Conservation (phyloP, 768 basidiomycete genomes). For the Termitomyces sp. region DNA sequence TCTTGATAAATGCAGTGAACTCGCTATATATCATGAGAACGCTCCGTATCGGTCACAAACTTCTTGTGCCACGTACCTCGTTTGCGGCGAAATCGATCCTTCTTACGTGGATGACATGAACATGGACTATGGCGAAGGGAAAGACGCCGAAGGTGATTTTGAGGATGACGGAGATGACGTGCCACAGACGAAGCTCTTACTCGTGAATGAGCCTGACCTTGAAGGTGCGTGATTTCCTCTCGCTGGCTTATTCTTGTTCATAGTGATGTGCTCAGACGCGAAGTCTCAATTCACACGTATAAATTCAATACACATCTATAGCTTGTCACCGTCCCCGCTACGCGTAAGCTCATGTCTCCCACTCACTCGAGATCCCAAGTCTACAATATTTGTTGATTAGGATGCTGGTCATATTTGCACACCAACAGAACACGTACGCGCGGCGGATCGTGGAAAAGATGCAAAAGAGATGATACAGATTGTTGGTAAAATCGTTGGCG, state of each 20-base stretch:
- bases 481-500: slow-evolving; percentile 49
- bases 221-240: slow-evolving; percentile 47
- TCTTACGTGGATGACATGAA: slow-evolving; percentile 32
- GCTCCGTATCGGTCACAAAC: slow-evolving; percentile 39
- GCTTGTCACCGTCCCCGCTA: slow-evolving; percentile 64
- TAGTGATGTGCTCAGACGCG: slow-evolving; percentile 41
- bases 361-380: background rate
- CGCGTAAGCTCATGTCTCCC: slow-evolving; percentile 40
- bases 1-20: slow-evolving; percentile 44
- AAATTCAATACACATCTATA: slow-evolving; percentile 65
- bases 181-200: slow-evolving; percentile 45
- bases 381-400: slow-evolving; percentile 24
- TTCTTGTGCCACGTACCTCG: slow-evolving; percentile 66
- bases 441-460: slow-evolving; percentile 38
- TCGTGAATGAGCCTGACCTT: slow-evolving; percentile 64
- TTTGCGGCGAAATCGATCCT: slow-evolving; percentile 54
- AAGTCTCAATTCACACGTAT: slow-evolving; percentile 52
- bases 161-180: slow-evolving; percentile 44
- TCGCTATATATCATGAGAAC: slow-evolving; percentile 55
- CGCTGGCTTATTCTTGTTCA: background rate
- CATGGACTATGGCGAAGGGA: slow-evolving; percentile 37
- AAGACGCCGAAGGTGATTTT: slow-evolving; percentile 28
- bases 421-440: slow-evolving; percentile 37
- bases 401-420: slow-evolving; percentile 46
- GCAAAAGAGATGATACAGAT: slow-evolving; percentile 37